phyloP scores from a whole-genome alignment of 2,329 filamentous ascomycete genomes.

The Sordariomycetes sp. region DNA sequence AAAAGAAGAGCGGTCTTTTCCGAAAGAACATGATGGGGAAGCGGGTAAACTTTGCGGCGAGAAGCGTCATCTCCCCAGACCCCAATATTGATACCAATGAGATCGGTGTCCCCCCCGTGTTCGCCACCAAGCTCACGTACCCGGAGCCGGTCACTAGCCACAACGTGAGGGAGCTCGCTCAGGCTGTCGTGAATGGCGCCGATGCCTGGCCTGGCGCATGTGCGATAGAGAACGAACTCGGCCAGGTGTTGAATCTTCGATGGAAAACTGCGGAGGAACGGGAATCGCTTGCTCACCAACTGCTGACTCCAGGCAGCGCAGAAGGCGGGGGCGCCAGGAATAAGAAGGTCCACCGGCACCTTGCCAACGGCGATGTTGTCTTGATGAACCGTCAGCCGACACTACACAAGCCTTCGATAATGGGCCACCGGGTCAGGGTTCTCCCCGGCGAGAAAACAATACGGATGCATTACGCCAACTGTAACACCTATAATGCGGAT shows the following conservation, averaged over 20 bases:
- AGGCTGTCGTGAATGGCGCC: constrained; percentile 89
- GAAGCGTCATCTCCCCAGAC: constrained; percentile 95
- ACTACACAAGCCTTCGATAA: constrained; percentile 96
- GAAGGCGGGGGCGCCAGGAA: constrained; percentile 67
- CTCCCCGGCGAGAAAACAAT: constrained; percentile 92
- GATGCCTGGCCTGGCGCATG: constrained; percentile 91
- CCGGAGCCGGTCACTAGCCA: constrained; percentile 95
- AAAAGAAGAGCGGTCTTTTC: constrained; percentile 98
- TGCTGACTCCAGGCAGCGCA: constrained; percentile 73
- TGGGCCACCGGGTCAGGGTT: constrained; percentile 91
- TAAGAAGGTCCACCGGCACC: constrained; percentile 93
- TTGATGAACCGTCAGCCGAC: constrained; percentile 98
- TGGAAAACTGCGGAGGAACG: constrained; percentile 84
- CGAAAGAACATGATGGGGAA: constrained; percentile 99
- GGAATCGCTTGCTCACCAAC: constrained; percentile 80
- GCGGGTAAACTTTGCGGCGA: constrained; percentile 94
- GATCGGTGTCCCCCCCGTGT: constrained; percentile 96
- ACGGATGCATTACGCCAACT: constrained; percentile 99
- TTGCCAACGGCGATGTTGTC: constrained; percentile 94
- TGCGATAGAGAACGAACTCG: constrained; percentile 92
- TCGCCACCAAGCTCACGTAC: constrained; percentile 91
- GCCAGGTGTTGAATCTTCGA: constrained; percentile 78
- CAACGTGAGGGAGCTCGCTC: constrained; percentile 92
- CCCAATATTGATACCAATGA: constrained; percentile 99
- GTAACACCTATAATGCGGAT: constrained; percentile 98